These are phyloP conservation scores for Malus sylvestris DNA, from an alignment of 306 rosid genomes.

Conservation along the genomic window DNA sequence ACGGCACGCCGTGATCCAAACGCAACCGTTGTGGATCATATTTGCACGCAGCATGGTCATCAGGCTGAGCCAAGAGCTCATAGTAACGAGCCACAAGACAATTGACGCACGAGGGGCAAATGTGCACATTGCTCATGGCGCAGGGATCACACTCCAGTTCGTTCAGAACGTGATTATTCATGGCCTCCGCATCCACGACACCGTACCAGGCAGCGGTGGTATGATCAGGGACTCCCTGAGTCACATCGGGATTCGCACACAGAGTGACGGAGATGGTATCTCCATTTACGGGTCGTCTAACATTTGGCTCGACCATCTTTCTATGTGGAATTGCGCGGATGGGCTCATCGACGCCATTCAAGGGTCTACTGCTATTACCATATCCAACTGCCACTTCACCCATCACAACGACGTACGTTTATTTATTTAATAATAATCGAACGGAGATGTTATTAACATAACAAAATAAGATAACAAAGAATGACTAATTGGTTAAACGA, in stretches of 20 bases:
- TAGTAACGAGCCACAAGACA: slow-evolving; percentile 65
- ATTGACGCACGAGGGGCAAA: slow-evolving; percentile 79
- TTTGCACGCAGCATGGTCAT: slow-evolving; percentile 56
- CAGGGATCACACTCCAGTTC: slow-evolving; percentile 48
- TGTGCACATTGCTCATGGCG: slow-evolving; percentile 49
- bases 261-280: slow-evolving; percentile 74
- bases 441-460: background rate
- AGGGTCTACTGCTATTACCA: slow-evolving; percentile 70
- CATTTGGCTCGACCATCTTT: slow-evolving; percentile 80
- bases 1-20: slow-evolving; percentile 38
- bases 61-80: slow-evolving; percentile 39
- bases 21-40: slow-evolving; percentile 69
- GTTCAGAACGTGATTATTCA: slow-evolving; percentile 59
- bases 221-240: slow-evolving; percentile 47
- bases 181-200: slow-evolving; percentile 40
- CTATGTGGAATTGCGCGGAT: slow-evolving; percentile 50
- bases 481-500: background rate
- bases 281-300: slow-evolving; percentile 56
- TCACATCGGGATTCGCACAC: slow-evolving; percentile 44
- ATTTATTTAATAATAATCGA: background rate
- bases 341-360: slow-evolving; percentile 67
- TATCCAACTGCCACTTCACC: slow-evolving; percentile 71
- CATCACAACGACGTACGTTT: slow-evolving; percentile 46
- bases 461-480: background rate
- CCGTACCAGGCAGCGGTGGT: slow-evolving; percentile 29